A percentile compares a stretch with the other conserved stretches of the same genome.
Conservation (phyloP, 139 green algal species). For the Asterochloris sp. region DNA sequence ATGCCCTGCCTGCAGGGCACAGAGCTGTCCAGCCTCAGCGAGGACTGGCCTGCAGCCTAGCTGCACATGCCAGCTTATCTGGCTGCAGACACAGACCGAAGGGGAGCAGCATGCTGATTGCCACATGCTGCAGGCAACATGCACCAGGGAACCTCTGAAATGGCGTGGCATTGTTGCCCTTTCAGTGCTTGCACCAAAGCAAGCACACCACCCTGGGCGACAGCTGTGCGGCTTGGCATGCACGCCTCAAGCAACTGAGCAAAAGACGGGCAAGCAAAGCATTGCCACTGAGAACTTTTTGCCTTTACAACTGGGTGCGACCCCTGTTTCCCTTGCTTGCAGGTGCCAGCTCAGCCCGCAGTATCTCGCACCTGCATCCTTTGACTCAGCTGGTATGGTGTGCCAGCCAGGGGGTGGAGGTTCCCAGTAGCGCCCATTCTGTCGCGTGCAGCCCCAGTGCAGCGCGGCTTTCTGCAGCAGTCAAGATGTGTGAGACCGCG, state of each 20-base stretch:
- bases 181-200: too few species aligned
- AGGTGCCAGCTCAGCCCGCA: background rate
- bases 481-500: background rate
- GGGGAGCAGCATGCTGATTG: too few species aligned
- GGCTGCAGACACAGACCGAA: too few species aligned
- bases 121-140: too few species aligned
- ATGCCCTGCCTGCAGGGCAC: constrained; percentile 25
- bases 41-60: background rate
- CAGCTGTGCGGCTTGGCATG: background rate
- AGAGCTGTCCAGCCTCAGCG: background rate
- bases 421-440: constrained; percentile 25
- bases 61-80: too few species aligned
- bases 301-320: background rate
- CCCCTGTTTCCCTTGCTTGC: background rate
- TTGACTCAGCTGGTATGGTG: constrained; percentile 30
- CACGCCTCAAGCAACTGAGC: background rate
- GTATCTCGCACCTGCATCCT: constrained; percentile 18
- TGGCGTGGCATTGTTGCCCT: too few species aligned
- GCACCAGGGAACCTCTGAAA: too few species aligned
- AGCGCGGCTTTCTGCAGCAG: constrained; percentile 16
- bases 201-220: background rate
- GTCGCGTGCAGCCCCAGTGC: constrained; percentile 32
- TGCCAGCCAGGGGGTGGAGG: constrained; percentile 37
- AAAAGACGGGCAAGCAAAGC: background rate
- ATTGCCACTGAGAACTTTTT: background rate